Evolutionary conservation across 345 rosid species (phyloP).

Genomic region (Brassica rapa): DNA sequence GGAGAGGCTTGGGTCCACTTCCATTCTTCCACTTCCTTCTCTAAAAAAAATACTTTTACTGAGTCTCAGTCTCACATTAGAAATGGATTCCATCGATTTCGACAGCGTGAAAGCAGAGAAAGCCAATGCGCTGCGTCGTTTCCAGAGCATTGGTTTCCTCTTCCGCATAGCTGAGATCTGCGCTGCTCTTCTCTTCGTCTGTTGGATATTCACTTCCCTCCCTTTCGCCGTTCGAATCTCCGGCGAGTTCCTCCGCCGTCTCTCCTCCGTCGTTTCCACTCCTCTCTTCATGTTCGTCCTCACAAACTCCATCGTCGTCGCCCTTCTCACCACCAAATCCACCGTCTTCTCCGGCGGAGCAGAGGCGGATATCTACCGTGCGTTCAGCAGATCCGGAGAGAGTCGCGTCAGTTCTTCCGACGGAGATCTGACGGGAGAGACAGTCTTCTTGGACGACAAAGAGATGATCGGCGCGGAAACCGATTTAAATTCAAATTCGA

Average conservation of each 20-base stretch:
- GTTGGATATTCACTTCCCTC: conserved; percentile 52
- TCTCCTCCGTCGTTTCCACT: conserved; percentile 46
- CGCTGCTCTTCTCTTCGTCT: conserved; percentile 44
- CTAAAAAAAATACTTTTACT: background rate
- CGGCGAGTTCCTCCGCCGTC: conserved; percentile 46
- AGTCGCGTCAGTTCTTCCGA: conserved; percentile 3
- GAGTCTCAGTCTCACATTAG: background rate
- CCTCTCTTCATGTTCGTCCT: conserved; percentile 63
- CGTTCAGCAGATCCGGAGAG: conserved; percentile 45
- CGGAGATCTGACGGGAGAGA: conserved; percentile 42
- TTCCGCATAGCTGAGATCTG: conserved; percentile 43
- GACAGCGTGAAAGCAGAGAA: conserved; percentile 49
- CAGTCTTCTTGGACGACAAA: conserved; percentile 41
- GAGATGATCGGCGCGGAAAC: conserved; percentile 10
- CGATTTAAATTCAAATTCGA: background rate
- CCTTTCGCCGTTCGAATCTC: conserved; percentile 54
- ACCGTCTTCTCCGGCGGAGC: conserved; percentile 39
- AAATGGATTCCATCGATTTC: conserved; percentile 45
- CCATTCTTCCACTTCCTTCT: background rate
- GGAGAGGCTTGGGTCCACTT: conserved; percentile 26
- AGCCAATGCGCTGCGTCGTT: conserved; percentile 29
- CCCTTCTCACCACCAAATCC: conserved; percentile 61
- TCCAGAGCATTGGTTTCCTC: conserved; percentile 40
- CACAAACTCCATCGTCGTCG: conserved; percentile 57
- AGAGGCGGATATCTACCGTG: conserved; percentile 45